These are phyloP conservation scores for Coemansia sp. DNA, from an alignment of 192 early-diverging fungal species.

Conservation along the genomic window DNA sequence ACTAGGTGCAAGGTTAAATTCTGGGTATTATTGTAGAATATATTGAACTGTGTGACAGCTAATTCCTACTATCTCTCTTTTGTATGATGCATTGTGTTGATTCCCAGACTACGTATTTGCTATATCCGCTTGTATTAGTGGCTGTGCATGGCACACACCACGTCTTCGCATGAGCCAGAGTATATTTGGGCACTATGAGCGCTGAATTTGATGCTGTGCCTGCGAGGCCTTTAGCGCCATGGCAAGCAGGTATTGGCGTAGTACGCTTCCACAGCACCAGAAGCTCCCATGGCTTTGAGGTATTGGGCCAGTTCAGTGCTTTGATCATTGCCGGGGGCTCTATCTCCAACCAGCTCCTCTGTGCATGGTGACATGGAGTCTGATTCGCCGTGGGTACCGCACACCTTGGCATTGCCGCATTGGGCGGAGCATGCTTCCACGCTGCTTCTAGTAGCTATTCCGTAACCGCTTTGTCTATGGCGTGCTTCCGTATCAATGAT, in stretches of 20 bases:
- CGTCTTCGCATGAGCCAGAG: too few species aligned
- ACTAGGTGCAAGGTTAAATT: too few species aligned
- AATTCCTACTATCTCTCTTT: too few species aligned
- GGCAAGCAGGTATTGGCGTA: conserved; percentile 23
- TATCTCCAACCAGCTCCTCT: conserved; percentile 6
- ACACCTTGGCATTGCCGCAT: conserved; percentile 38
- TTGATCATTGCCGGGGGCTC: conserved; percentile 35
- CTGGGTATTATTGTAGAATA: too few species aligned
- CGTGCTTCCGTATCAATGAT: conserved; percentile 69
- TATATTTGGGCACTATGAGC: not conserved
- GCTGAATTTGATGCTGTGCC: conserved; percentile 25
- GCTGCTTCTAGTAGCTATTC: conserved; percentile 80
- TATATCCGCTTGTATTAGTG: too few species aligned
- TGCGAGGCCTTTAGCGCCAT: conserved; percentile 9
- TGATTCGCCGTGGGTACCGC: conserved; percentile 52
- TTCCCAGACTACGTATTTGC: too few species aligned
- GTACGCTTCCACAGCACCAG: conserved; percentile 44
- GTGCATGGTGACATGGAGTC: conserved; percentile 39
- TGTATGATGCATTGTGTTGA: too few species aligned
- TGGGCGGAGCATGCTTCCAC: conserved; percentile 82
- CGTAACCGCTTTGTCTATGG: conserved; percentile 66
- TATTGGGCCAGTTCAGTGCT: conserved; percentile 40
- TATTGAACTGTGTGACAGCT: too few species aligned
- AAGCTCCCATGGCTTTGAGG: conserved; percentile 42
- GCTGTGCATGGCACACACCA: too few species aligned